A percentile compares a stretch with the other conserved stretches of the same genome.
Evolutionary conservation across 371 early-diverging fungal genomes (phyloP).

Genomic region (Haplosporangium sp.): DNA sequence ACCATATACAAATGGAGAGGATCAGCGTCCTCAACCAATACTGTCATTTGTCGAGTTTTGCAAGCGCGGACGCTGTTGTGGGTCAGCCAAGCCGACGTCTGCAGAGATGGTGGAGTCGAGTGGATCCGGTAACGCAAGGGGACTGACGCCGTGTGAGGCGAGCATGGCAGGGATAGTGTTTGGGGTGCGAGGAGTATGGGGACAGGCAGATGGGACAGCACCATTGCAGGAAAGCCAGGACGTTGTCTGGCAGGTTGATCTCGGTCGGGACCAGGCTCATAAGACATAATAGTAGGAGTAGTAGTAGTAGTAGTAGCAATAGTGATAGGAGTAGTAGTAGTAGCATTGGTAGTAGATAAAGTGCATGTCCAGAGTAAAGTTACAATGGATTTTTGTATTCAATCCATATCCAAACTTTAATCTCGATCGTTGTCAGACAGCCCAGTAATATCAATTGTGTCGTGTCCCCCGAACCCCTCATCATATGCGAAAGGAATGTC

Average conservation of each 20-base stretch:
- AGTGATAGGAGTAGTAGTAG: no score
- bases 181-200: slow-evolving; percentile 35
- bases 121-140: slow-evolving; percentile 3
- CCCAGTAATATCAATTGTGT: no score
- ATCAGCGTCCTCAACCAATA: slow-evolving; percentile 10
- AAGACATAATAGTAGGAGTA: no score
- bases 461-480: no score
- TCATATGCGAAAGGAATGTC: no score
- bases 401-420: no score
- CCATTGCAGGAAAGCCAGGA: slow-evolving; percentile 17
- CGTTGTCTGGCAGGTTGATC: slow-evolving; percentile 49
- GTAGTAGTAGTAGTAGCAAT: no score
- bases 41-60: slow-evolving; percentile 42
- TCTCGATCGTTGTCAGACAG: no score
- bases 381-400: no score
- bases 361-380: no score
- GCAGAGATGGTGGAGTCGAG: slow-evolving; percentile 2
- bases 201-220: slow-evolving; percentile 7
- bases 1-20: background rate
- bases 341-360: no score
- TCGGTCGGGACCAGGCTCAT: slow-evolving; percentile 28
- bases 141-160: slow-evolving; percentile 43
- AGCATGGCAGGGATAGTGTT: slow-evolving; percentile 41
- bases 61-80: slow-evolving; percentile 39
- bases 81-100: slow-evolving; percentile 14